Evolutionary conservation across 129 eudicot genomes (phyloP).

Genomic region (Erigeron canadensis): DNA sequence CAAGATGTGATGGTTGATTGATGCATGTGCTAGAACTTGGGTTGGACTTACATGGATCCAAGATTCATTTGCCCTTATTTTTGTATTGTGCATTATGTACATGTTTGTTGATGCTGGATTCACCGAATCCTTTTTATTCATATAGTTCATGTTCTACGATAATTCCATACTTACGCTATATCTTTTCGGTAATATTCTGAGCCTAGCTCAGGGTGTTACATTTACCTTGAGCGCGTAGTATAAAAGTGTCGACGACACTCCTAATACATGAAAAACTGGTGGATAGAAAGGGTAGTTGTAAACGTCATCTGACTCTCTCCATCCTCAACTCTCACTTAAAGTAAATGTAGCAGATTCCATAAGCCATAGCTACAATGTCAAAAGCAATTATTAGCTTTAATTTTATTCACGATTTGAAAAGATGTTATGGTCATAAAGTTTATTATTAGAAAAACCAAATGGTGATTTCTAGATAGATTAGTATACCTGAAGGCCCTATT

Average conservation of each 20-base stretch:
- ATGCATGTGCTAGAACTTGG: too few relatives aligned
- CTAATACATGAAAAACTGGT: conserved; percentile 80
- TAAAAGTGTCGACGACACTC: conserved; percentile 88
- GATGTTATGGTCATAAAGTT: not conserved
- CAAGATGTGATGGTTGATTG: too few relatives aligned
- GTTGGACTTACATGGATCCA: too few relatives aligned
- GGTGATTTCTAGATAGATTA: conserved; percentile 6
- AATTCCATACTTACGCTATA: too few relatives aligned
- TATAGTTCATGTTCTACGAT: too few relatives aligned
- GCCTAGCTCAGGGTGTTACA: too few relatives aligned
- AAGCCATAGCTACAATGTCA: conserved; percentile 76
- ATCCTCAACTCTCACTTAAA: conserved; percentile 88
- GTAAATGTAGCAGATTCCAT: conserved; percentile 88
- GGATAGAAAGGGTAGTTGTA: conserved; percentile 66
- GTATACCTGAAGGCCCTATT: conserved; percentile 88
- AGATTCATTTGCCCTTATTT: too few relatives aligned
- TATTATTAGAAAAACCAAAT: not conserved
- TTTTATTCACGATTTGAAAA: not conserved
- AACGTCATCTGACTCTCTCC: conserved; percentile 86
- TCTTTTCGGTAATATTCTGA: too few relatives aligned
- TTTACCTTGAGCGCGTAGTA: conserved; percentile 87
- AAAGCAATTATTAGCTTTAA: not conserved
- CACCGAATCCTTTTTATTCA: too few relatives aligned
- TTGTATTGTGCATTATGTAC: too few relatives aligned
- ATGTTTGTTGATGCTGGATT: too few relatives aligned